Conservation (phyloP, 257 asterid genomes). For the Solanum chmielewskii region DNA sequence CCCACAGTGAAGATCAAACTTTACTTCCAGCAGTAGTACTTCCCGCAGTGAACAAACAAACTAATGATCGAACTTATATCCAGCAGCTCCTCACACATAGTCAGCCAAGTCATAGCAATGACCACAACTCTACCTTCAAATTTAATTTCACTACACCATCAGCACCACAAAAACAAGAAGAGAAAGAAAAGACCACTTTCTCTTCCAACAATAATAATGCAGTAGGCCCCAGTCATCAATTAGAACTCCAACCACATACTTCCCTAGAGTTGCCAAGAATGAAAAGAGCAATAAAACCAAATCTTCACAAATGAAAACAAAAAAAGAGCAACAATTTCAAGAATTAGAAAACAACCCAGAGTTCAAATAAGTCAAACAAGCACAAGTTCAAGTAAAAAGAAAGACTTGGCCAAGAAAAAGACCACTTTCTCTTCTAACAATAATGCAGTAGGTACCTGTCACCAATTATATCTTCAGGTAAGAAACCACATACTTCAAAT, state of each 20-base stretch:
- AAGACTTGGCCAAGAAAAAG: neutral
- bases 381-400: neutral
- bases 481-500: neutral
- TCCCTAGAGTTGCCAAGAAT: neutral
- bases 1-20: neutral
- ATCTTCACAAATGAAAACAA: neutral
- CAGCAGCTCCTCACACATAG: neutral
- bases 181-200: neutral
- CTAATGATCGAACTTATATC: neutral
- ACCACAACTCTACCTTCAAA: neutral
- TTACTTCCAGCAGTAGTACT: neutral
- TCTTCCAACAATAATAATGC: neutral
- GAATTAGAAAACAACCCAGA: neutral
- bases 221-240: neutral
- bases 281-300: neutral
- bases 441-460: neutral
- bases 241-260: neutral
- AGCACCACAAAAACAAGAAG: neutral
- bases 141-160: neutral
- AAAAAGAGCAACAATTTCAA: neutral
- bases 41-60: neutral
- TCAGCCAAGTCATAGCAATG: neutral
- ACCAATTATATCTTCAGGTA: neutral
- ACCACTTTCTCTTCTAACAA: neutral
- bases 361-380: neutral